Evolutionary conservation across 768 basidiomycete genomes (phyloP), one percentile per base, ranked within the genome.

Genomic region (Tylopilus felleus): DNA sequence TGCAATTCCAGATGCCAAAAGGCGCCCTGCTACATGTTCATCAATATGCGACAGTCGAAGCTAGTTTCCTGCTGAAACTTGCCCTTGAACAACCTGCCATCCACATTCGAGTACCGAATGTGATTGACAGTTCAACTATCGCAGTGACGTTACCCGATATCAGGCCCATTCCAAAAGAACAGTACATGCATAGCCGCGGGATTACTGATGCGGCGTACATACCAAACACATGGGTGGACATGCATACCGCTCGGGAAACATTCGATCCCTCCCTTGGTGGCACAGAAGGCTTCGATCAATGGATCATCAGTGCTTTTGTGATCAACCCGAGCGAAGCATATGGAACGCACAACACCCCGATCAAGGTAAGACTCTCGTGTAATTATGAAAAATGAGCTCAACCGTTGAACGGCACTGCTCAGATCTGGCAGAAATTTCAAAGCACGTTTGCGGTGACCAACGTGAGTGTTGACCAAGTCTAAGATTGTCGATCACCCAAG

Each of bases 251-350:
- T 10, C 62, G 77, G 39, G 60, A 69, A 36, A 61, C 59, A 16
- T 78, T 77, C 41, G 61, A 65, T 48, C 31, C 56, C 9, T 53
- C 61, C 10, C 63, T 78, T 19, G 76, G 72, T 3, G 77, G 76
- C 2, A 63, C 70, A 1, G 65, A 67, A 44, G 75, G 69, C 1
- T 80, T 79, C 51, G 78, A 80, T 55, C 57, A 62, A 23, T 76
- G 75, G 75, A 68, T 77, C 14, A 48, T 72, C 6, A 61, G 62
- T 16, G 56, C 70, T 1, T 59, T 78, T 44, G 70, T 67, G 46
- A 76, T 80, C 56, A 72, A 77, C 53, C 73, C 78, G 2, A 63
- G 65, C 19, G 75, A 78, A 53, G 75, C 73, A 19, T 78, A 77
- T 38, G 67, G 63, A n/a, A 74, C 73, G 4, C 75, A 76, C 53